Conservation (phyloP, 306 rosid genomes). For the Cucumis melo region DNA sequence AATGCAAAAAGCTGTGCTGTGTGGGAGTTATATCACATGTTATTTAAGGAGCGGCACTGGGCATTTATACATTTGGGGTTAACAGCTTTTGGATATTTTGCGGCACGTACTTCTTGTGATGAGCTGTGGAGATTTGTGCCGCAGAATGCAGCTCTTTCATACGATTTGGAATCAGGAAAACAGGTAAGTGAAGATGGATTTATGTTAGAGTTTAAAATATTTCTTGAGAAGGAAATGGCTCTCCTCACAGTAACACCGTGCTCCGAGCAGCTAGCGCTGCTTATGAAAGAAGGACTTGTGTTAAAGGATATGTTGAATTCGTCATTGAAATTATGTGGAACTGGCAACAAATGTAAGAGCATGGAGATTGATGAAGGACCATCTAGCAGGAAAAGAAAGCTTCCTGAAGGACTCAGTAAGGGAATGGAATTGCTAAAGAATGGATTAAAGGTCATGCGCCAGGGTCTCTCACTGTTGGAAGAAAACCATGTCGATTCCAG, state of each 20-base stretch:
- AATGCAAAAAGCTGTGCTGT: constrained; percentile 41
- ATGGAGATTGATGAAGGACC: constrained; percentile 32
- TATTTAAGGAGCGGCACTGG: constrained; percentile 77
- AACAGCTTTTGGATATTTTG: constrained; percentile 63
- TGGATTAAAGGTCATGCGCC: constrained; percentile 57
- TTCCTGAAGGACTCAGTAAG: constrained; percentile 51
- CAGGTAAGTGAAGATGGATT: constrained; percentile 41
- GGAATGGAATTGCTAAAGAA: constrained; percentile 66
- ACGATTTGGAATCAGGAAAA: constrained; percentile 40
- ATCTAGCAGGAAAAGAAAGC: constrained; percentile 55
- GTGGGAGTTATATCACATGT: constrained; percentile 56
- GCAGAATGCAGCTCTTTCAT: constrained; percentile 67
- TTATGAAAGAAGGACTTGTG: constrained; percentile 46
- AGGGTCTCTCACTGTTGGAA: constrained; percentile 60
- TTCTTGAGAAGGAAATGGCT: constrained; percentile 61
- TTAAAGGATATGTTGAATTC: constrained; percentile 43
- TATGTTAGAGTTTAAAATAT: constrained; percentile 43
- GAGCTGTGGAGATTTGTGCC: constrained; percentile 84
- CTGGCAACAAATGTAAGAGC: constrained; percentile 19
- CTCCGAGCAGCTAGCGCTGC: constrained; percentile 53
- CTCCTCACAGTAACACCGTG: constrained; percentile 34
- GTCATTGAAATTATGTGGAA: constrained; percentile 22
- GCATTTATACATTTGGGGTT: constrained; percentile 63
- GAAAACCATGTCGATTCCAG: constrained; percentile 26
- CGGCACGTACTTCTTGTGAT: constrained; percentile 40